Conservation (phyloP, 495 filamentous ascomycete genomes). For the Penicillium bovifimosum region DNA sequence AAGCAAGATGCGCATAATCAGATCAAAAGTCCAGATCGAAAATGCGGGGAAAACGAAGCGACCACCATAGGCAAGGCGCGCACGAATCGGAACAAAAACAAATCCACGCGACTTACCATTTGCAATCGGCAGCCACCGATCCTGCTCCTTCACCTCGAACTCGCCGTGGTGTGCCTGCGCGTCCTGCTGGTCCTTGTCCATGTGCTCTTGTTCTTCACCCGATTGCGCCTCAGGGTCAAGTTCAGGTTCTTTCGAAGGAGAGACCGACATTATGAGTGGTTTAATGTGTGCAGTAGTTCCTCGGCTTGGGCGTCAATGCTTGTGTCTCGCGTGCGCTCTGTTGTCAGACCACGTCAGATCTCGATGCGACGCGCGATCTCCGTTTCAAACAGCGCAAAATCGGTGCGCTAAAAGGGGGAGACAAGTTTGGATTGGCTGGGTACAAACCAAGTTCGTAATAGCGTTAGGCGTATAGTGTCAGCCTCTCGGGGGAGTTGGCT, state of each 20-base stretch:
- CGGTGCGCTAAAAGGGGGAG: constrained; percentile 23
- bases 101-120: constrained; percentile 84
- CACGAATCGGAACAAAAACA: constrained; percentile 51
- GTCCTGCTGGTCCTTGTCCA: constrained; percentile 66
- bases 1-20: neutral
- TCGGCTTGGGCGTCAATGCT: constrained; percentile 28
- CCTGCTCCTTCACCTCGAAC: constrained; percentile 99
- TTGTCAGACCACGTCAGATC: constrained; percentile 49
- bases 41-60: constrained; percentile 25
- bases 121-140: constrained; percentile 99
- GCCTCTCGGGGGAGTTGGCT: constrained; percentile 34
- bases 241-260: constrained; percentile 76
- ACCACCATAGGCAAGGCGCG: constrained; percentile 50
- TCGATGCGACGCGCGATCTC: constrained; percentile 30
- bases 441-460: constrained; percentile 42
- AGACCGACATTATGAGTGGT: constrained; percentile 71
- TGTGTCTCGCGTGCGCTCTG: constrained; percentile 31
- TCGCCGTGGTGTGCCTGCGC: constrained; percentile 60
- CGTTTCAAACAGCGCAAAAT: constrained; percentile 25
- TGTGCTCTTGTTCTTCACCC: constrained; percentile 76
- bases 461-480: constrained; percentile 32
- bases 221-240: constrained; percentile 91
- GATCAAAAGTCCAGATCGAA: constrained; percentile 5
- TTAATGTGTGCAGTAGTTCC: constrained; percentile 20
- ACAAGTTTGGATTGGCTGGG: constrained; percentile 31